Base-by-base conservation (phyloP, 2,329 filamentous ascomycete species). In the Cladosporium austrohemisphaericum region DNA sequence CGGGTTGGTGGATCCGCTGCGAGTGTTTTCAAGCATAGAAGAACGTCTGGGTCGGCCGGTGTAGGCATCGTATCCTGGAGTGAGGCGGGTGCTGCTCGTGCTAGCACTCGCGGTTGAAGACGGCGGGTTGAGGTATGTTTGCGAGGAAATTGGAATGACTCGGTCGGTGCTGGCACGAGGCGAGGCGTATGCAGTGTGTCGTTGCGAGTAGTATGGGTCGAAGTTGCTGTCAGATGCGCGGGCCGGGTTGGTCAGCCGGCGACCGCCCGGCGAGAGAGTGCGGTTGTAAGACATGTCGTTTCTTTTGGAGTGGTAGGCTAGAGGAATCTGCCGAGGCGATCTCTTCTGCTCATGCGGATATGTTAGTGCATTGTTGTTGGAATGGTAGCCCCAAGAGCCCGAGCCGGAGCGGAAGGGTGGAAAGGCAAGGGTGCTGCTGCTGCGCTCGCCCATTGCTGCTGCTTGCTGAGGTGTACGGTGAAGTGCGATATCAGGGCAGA, bases 11-110 rank as follows among this genome's bases (percentile, higher is more conserved):
- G 54, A 49, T 55, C 54, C 44, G 57, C 60, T 51, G 63, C 71
- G 55, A 10, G 68, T 65, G 6, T 58, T 55, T 37, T 71, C 69
- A 28, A 64, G 65, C 33, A 71, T 55, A 2, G 73, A 75, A 33
- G 71, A 72, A 6, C 73, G 64, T 26, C 73, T 68, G 4, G 72
- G 72, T 50, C 73, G 65, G 37, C 71, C 68, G 6, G 67, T 62
- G 62, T 75, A 75, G 7, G 68, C 61, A 55, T 74, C 71, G 57
- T 70, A 70, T 43, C 67, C 49, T 41, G 52, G 62, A 37, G 52
- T 57, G 5, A 65, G 62, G 31, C 51, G 46, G 18, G 50, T 35
- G 35, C 28, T 50, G 35, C 32, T 45, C n/a, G 31, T 18, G 31
- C 48, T 44, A 1, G 49, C 25, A n/a, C 29, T 46, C 32, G 33